Base-by-base conservation (phyloP, 208 protist genomes). In the Porcisia deanei region DNA sequence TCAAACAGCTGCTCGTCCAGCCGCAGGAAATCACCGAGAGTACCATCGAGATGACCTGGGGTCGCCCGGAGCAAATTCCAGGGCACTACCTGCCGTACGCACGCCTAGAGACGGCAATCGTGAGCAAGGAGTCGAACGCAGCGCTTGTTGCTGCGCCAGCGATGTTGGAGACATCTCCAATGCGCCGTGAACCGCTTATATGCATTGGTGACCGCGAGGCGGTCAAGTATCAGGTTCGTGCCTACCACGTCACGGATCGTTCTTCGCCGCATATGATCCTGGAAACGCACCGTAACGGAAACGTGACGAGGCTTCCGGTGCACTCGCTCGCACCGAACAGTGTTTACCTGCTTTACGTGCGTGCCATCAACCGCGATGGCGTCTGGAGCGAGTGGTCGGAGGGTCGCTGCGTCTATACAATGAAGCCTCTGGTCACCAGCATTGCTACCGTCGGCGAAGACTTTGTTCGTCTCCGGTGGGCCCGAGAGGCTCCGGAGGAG, bases 321-420 rank as follows among this genome's bases (percentile, higher is more conserved):
- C 76, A 63, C n/a, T 58, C 79, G 30, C 83, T 98, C 22, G 59
- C 49, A 43, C 88, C 89, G 20, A 95, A 96, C 87, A 85, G 85
- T 37, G 81, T 85, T 1, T 98, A 97, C 72, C 67, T 91, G 9
- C 76, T 93, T 4, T 83, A 78, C 39, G 85, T 88, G 47, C 89
- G 90, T 16, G 88, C 91, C 12, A 61, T 83, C 64, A 95, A 95
- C 58, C 39, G 75, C 47, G 68, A 84, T n/a, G 88, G 88, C 1
- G 85, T 96, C 76, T 97, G 93, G 92, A 91, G 93, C 41, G 76
- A 88, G 66, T 98, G 95, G 93, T 95, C 92, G 8, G 87, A 89
- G 82, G 85, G 93, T 60, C 86, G 86, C 39, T 88, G 85, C 75
- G 75, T 98, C 12, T 91, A 91, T 83, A 98, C 95, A 16, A 95